phyloP scores from a whole-genome alignment of 306 rosid species.

The Vicia sativa region DNA sequence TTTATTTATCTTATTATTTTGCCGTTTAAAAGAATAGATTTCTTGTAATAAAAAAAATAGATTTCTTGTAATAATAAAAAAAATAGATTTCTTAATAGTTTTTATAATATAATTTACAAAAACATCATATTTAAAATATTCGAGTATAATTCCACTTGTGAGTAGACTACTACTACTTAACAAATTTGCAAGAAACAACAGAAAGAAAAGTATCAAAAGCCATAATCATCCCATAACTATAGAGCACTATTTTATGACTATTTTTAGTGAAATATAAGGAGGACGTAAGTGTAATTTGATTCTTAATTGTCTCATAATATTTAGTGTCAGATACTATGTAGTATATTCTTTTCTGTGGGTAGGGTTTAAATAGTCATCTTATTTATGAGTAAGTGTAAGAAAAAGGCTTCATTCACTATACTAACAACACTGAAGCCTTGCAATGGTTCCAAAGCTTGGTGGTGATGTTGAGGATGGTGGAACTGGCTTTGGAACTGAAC shows the following conservation, averaged over 20 bases:
- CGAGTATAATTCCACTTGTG: too few relatives aligned
- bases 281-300: conserved; percentile 38
- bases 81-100: too few relatives aligned
- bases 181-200: too few relatives aligned
- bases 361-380: conserved; percentile 41
- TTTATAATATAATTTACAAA: too few relatives aligned
- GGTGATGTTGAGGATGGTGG: conserved; percentile 45
- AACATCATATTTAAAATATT: too few relatives aligned
- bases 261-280: background rate
- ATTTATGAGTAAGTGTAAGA: conserved; percentile 33
- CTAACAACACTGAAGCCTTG: conserved; percentile 26
- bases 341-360: conserved; percentile 61
- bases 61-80: too few relatives aligned
- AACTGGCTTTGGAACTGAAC: conserved; percentile 54
- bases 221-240: background rate
- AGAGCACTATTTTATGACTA: conserved; percentile 3
- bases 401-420: conserved; percentile 31
- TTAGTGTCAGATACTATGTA: conserved; percentile 50
- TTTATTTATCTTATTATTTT: too few relatives aligned
- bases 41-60: too few relatives aligned
- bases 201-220: too few relatives aligned
- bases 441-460: conserved; percentile 56
- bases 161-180: too few relatives aligned
- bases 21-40: too few relatives aligned
- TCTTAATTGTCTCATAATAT: conserved; percentile 24